These are phyloP conservation scores for Fusarium continuum DNA, from an alignment of 2,329 filamentous ascomycete genomes.

Conservation along the genomic window DNA sequence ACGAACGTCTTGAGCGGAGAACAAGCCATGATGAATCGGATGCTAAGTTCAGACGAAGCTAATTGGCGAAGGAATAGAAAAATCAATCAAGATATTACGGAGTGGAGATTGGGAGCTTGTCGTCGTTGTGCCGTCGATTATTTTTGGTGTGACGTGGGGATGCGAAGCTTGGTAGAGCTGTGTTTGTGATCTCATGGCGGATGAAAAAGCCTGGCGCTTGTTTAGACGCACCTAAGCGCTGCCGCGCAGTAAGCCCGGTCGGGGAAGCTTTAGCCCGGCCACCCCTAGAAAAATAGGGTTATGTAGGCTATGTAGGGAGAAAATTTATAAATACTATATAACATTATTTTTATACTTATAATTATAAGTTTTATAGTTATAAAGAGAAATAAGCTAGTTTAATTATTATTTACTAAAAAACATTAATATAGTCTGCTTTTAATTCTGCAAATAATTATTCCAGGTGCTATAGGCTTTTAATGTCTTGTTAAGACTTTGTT, in stretches of 20 bases:
- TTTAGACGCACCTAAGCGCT: conserved; percentile 39
- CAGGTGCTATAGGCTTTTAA: not conserved
- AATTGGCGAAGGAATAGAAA: not conserved
- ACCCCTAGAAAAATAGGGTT: conserved; percentile 7
- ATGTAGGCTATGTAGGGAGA: not conserved
- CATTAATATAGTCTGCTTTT: no score
- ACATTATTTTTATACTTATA: accelerated
- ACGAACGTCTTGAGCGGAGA: conserved; percentile 47
- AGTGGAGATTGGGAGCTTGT: conserved; percentile 31
- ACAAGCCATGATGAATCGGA: conserved; percentile 38
- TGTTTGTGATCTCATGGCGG: conserved; percentile 43
- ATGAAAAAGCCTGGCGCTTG: conserved; percentile 37
- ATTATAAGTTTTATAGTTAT: not conserved
- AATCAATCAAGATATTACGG: conserved; percentile 12
- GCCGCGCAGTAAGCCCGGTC: not conserved
- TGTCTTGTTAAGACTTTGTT: not conserved
- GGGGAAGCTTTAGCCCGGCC: not conserved
- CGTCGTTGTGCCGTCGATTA: conserved; percentile 23
- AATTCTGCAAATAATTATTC: no score
- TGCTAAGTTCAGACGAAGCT: not conserved
- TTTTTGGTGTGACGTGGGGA: conserved; percentile 30
- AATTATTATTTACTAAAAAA: no score
- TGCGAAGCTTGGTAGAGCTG: conserved; percentile 34
- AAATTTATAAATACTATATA: not conserved
- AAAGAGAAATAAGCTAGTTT: not conserved